Evolutionary conservation across 805 yeast genomes (phyloP), one percentile per base, ranked within the genome.

Genomic region (Groenewaldozyma salmanticensis): DNA sequence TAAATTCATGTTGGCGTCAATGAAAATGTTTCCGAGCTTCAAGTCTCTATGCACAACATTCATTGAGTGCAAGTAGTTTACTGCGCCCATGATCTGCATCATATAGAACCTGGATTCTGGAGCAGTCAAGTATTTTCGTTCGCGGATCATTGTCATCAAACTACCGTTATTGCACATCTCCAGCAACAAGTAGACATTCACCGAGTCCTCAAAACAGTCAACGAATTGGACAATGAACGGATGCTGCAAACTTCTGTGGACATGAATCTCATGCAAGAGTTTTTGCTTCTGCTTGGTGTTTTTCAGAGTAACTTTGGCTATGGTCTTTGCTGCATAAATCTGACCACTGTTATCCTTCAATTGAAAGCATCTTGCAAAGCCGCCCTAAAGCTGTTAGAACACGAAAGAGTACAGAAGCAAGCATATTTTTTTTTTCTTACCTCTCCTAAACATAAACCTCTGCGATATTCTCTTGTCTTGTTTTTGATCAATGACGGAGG

Each of bases 351-450:
- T 81, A 63, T 88, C 95, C 58, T 82, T 85, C 71, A 92, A 92
- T 61, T 92, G 96, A 65, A 92, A 92, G 59, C 99, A 92, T 57
- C 97, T 77, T 15, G 98, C 99, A 68, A 92, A 92, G 0, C 99
- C 99, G 46, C 99, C 99, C 52, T 54, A 39, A 16, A 34, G 16
- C 33, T 2, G 42, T 34, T 31, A 31, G 35, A 42, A 47, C 54
- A 66, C 6, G 7, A n/a, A 3, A 11, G 2, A 4, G 17, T 16
- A 15, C 9, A 24, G 17, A 9, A 9, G 4, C 7, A 21, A 15
- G 9, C 19, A 24, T 17, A 9, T 7, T 7, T 20, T 35, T 16
- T 16, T 11, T 17, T 35, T 33, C 42, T 4, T 20, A 39, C 42
- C 29, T 90, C 97, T 29, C 98, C 98, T 27, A 92, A 68, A 54